Conservation (phyloP, 768 basidiomycete genomes). For the Kondoa subrosea region DNA sequence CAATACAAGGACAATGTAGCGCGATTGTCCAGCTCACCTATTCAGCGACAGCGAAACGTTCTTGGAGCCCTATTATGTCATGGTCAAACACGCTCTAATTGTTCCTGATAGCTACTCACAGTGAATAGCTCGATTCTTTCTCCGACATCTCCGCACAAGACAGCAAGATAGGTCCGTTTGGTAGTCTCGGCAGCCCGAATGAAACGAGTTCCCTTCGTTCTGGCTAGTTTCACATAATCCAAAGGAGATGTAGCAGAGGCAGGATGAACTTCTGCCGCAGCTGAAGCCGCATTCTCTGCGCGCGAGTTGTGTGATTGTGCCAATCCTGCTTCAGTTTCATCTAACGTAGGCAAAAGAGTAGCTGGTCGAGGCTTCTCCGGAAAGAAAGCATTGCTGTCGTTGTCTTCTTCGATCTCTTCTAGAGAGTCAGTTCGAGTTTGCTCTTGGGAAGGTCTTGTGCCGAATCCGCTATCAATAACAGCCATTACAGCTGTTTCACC, state of each 20-base stretch:
- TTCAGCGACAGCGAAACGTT: constrained; percentile 52
- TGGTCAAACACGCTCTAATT: not conserved
- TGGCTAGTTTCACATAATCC: constrained; percentile 81
- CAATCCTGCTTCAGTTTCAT: not conserved
- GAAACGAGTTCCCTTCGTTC: constrained; percentile 67
- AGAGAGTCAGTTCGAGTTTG: too few species aligned
- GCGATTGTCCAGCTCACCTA: too few species aligned
- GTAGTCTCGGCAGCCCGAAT: constrained; percentile 77
- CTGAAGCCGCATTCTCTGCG: not conserved
- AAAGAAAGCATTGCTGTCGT: too few species aligned
- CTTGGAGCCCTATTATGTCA: constrained; percentile 19
- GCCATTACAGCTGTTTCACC: not conserved
- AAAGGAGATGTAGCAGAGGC: constrained; percentile 43
- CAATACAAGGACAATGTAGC: too few species aligned
- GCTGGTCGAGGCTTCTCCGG: not conserved
- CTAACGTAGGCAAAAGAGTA: not conserved
- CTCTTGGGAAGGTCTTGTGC: not conserved
- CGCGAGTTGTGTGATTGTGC: not conserved
- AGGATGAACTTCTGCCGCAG: not conserved
- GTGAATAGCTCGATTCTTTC: constrained; percentile 89
- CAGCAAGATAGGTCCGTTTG: constrained; percentile 87
- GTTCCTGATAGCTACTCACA: constrained; percentile 45
- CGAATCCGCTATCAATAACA: not conserved
- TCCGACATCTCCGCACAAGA: constrained; percentile 76
- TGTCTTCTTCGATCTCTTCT: too few species aligned